These are phyloP conservation scores for Ceratocystis variospora DNA, from an alignment of 2,329 filamentous ascomycete species.

Conservation along the genomic window DNA sequence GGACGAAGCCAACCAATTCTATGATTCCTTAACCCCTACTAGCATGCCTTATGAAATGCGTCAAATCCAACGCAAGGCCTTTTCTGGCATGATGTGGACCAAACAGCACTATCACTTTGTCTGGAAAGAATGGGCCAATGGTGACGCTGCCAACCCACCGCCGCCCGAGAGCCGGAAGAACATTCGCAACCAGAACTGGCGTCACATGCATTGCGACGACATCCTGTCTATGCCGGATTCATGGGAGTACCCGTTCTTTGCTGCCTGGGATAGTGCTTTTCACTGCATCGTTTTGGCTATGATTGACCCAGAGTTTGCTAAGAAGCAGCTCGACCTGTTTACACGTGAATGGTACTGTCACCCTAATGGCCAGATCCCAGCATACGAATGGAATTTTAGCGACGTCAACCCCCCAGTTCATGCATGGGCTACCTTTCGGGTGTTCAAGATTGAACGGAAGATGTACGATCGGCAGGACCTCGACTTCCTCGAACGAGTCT, in stretches of 20 bases:
- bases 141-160: conserved; percentile 75
- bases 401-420: conserved; percentile 96
- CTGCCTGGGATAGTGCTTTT: conserved; percentile 93
- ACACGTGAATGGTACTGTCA: conserved; percentile 99
- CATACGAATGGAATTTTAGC: conserved; percentile 95
- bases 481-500: conserved; percentile 89
- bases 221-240: conserved; percentile 96
- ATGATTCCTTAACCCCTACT: conserved; percentile 79
- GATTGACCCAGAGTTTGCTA: conserved; percentile 95
- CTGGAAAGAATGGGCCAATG: conserved; percentile 96
- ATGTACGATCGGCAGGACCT: conserved; percentile 89
- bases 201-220: conserved; percentile 87
- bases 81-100: conserved; percentile 96
- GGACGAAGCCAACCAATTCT: conserved; percentile 92
- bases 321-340: conserved; percentile 93
- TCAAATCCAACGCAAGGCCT: conserved; percentile 88
- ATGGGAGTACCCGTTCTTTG: conserved; percentile 97
- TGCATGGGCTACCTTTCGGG: conserved; percentile 88
- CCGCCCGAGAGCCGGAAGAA: conserved; percentile 67
- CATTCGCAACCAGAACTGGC: conserved; percentile 81
- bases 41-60: conserved; percentile 88
- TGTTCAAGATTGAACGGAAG: conserved; percentile 97
- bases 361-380: conserved; percentile 86
- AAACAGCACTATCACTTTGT: conserved; percentile 96
- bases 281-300: conserved; percentile 92